Base-by-base conservation (phyloP, 2,329 filamentous ascomycete species). In the Sporothrix humicola region DNA sequence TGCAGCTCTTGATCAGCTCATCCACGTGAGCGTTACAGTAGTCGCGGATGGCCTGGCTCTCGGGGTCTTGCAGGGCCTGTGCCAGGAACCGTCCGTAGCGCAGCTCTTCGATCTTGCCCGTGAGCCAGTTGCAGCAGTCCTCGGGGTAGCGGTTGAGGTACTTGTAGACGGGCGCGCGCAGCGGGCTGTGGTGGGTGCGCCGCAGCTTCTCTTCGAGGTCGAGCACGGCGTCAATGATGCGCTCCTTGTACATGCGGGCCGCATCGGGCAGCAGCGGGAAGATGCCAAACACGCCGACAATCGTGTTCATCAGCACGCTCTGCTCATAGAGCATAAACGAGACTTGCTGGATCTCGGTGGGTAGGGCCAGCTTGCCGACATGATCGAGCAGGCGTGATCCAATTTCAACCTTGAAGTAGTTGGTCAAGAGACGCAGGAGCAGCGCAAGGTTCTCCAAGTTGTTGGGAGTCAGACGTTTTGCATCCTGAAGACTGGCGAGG, bases 391-490 rank as follows among this genome's bases (percentile, higher is more conserved):
- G 84, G 31, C 96, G 90, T 26, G 93, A 89, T 7, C 96, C 97
- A 72, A 99, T 99, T 80, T 99, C 96, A 0, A 98, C 95, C 82
- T 99, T 99, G 83, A 99, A 99, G 81, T 99, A 99, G 74, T 96
- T 98, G 0, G 95, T 99, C 20, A 99, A 85, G 1, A 99, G 86
- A 76, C 96, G 95, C 74, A 99, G 83, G 1, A 99, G 86, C 54
- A 95, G 90, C 20, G 95, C 95, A 46, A 99, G 85, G 37, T 97
- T 97, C 80, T 98, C 95, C 4, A 99, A 85, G 2, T 95, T 95
- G 78, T 95, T 92, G 0, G 95, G 93, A 23, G 91, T 97, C 23
- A 99, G 85, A 73, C 95, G 91, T 81, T 97, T 94, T 0, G 95
- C 93, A 79, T 99, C 96, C 77, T 97, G 95, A 2, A 99, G 87